These are phyloP conservation scores for Fagus sylvatica DNA, from an alignment of 306 rosid genomes.

Conservation along the genomic window DNA sequence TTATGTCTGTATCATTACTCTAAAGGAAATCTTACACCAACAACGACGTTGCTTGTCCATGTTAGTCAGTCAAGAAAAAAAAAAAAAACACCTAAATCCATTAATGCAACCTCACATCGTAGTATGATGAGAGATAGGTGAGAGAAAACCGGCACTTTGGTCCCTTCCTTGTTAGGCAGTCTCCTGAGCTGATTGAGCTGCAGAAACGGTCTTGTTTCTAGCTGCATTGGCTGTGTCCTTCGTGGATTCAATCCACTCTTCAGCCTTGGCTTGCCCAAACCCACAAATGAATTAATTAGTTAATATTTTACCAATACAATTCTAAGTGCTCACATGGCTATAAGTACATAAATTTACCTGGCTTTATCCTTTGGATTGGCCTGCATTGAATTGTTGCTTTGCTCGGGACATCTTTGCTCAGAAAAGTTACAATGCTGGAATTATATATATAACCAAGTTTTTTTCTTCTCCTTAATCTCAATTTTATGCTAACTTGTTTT, in stretches of 20 bases:
- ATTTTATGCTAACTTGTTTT: too few relatives aligned
- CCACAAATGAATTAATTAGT: not conserved
- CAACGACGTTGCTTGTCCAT: too few relatives aligned
- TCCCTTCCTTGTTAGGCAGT: slow-evolving; percentile 41
- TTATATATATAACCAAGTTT: not conserved
- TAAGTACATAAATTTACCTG: slow-evolving; percentile 20
- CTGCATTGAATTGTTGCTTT: slow-evolving; percentile 45
- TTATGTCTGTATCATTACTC: too few relatives aligned
- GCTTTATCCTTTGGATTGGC: slow-evolving; percentile 35
- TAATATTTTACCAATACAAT: too few relatives aligned
- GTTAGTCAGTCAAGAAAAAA: too few relatives aligned
- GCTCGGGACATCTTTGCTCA: slow-evolving; percentile 48
- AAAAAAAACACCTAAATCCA: too few relatives aligned
- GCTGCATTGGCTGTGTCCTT: slow-evolving; percentile 45
- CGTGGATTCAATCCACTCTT: slow-evolving; percentile 21
- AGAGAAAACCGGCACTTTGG: slow-evolving; percentile 47
- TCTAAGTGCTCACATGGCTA: too few relatives aligned
- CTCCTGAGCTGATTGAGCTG: slow-evolving; percentile 24
- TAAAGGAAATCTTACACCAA: too few relatives aligned
- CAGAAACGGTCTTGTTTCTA: slow-evolving; percentile 32
- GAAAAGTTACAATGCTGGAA: too few relatives aligned
- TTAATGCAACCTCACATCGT: too few relatives aligned
- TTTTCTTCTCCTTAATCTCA: too few relatives aligned
- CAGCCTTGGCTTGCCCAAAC: slow-evolving; percentile 36
- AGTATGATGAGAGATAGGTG: too few relatives aligned